Conservation (phyloP, 257 asterid species). For the Penstemon eatonii region DNA sequence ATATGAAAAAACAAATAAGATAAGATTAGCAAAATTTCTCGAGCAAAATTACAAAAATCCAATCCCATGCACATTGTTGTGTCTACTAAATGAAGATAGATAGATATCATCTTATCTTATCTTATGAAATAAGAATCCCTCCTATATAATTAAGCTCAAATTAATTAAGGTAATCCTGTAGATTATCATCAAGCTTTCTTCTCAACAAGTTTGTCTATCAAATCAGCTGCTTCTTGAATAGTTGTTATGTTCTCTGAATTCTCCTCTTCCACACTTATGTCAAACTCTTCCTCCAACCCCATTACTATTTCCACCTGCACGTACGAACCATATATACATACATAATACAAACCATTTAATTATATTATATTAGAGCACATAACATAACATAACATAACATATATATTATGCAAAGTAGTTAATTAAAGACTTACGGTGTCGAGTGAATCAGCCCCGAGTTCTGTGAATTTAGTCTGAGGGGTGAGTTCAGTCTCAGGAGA, state of each 20-base stretch:
- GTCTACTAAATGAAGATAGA: background rate
- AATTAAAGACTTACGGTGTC: conserved; percentile 51
- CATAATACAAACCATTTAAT: too few species aligned
- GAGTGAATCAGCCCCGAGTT: conserved; percentile 82
- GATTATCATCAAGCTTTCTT: conserved; percentile 19
- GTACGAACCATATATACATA: background rate
- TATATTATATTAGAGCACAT: too few species aligned
- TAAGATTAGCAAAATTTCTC: background rate
- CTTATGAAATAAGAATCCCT: background rate
- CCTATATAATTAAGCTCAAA: background rate
- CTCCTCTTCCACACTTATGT: conserved; percentile 69
- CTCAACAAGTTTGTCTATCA: conserved; percentile 60
- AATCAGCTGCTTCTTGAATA: conserved; percentile 77
- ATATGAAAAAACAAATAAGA: background rate
- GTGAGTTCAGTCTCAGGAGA: conserved; percentile 47
- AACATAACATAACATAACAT: too few species aligned
- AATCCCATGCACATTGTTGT: background rate
- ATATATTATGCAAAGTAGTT: too few species aligned
- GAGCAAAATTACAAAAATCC: background rate
- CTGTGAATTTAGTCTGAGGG: conserved; percentile 53
- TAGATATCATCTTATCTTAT: background rate
- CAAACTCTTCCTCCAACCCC: conserved; percentile 75
- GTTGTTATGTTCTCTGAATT: conserved; percentile 64
- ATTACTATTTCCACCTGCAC: conserved; percentile 81
- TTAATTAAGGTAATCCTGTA: too few species aligned